A percentile compares a stretch with the other conserved stretches of the same genome.
These are phyloP conservation scores for Boletus rubescentipes DNA, from an alignment of 768 basidiomycete genomes.

Conservation along the genomic window DNA sequence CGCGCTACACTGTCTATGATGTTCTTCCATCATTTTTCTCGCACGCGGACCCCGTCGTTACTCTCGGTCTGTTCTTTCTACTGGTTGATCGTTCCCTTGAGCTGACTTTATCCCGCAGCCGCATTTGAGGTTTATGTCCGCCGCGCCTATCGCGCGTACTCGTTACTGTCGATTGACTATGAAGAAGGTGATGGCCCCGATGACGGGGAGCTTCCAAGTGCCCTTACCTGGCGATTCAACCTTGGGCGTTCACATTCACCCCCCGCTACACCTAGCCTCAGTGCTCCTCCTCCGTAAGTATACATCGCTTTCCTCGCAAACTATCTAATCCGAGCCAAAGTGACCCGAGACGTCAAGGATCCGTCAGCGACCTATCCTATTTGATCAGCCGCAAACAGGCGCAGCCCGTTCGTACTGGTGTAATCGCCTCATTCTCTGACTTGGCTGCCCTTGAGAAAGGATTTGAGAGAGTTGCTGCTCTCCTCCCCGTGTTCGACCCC, in stretches of 20 bases:
- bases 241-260: conserved; percentile 86
- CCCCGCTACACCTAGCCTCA: conserved; percentile 75
- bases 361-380: conserved; percentile 94
- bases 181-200: conserved; percentile 87
- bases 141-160: conserved; percentile 94
- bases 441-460: conserved; percentile 65
- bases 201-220: conserved; percentile 76
- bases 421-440: conserved; percentile 88
- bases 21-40: conserved; percentile 96
- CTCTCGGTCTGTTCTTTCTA: conserved; percentile 58
- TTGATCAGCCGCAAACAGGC: conserved; percentile 83
- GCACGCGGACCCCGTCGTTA: conserved; percentile 79
- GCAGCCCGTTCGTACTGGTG: conserved; percentile 88
- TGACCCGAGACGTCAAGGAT: conserved; percentile 77
- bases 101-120: conserved; percentile 46
- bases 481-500: conserved; percentile 72
- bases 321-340: conserved; percentile 31
- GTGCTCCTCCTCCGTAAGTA: conserved; percentile 32
- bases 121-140: conserved; percentile 95
- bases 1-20: conserved; percentile 94
- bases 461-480: conserved; percentile 68
- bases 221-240: conserved; percentile 95
- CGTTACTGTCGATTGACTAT: conserved; percentile 87
- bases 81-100: not conserved
- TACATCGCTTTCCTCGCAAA: not conserved